A percentile compares a stretch with the other conserved stretches of the same genome.
Conservation (phyloP, 257 asterid species). For the Solanum microdontum region DNA sequence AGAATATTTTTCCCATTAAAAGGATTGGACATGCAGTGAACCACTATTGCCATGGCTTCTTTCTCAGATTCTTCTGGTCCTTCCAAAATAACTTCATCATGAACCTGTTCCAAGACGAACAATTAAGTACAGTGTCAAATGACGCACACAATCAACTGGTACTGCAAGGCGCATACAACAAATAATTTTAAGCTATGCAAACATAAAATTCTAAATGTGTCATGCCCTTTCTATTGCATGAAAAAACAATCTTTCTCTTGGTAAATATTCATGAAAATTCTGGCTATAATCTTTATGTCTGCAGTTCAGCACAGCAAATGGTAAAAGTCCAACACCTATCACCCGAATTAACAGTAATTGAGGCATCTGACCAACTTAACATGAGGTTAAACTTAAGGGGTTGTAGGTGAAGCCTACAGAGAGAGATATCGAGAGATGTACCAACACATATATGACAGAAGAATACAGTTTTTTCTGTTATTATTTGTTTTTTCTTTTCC, state of each 20-base stretch:
- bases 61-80: conserved; percentile 83
- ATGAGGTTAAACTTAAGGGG: background rate
- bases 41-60: conserved; percentile 78
- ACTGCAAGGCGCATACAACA: background rate
- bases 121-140: background rate
- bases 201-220: background rate
- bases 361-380: background rate
- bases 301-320: background rate
- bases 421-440: background rate
- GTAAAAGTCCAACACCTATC: background rate
- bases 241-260: background rate
- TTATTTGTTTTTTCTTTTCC: background rate
- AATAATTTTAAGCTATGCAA: background rate
- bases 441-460: background rate
- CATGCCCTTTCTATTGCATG: background rate
- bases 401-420: background rate
- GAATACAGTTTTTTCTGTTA: background rate
- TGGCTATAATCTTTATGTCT: background rate
- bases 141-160: background rate
- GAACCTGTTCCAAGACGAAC: background rate
- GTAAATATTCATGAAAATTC: background rate
- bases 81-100: conserved; percentile 39
- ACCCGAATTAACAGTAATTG: background rate
- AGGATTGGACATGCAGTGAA: conserved; percentile 83
- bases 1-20: conserved; percentile 70